Base-by-base conservation (phyloP, 306 rosid species). In the Cucurbita argyrosperma region DNA sequence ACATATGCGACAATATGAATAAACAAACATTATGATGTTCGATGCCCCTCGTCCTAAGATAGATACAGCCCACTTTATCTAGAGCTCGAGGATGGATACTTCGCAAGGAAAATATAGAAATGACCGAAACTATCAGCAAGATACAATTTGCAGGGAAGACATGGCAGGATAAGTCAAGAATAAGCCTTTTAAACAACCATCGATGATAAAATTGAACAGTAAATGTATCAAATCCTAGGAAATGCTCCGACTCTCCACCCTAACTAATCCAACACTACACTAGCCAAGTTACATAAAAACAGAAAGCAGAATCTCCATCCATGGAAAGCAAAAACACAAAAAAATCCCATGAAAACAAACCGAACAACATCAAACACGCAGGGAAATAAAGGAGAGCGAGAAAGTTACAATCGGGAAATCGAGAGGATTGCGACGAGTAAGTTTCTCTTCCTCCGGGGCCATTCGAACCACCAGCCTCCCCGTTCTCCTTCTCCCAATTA, bases 391-490 rank as follows among this genome's bases (percentile, higher is more conserved):
- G 0, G 14, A 6, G 23, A n/a, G 59, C 2, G 62, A 23, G 37
- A 16, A 74, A 40, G 55, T 66, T 19, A 91, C 93, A 58, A 88
- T 71, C 0, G 96, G 96, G 86, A 89, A 91, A 67, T 91, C 93
- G 71, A 91, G 90, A 69, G 96, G 96, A 35, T 89, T 86, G 65
- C 96, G 97, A 45, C 96, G 96, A 70, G 91, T 87, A 80, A 89
- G 74, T 82, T 82, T 89, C 79, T 91, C 91, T 75, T 89, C 97
- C 0, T 91, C 91, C 8, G 96, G 97, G 80, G 96, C 97, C 97
- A 91, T 91, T 23, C 91, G 88, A 77, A 87, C 89, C 13, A 81
- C 49, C 53, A 75, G 96, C 16, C 16, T 26, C 47, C 58, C 69
- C 65, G 42, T 57, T 53, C 65, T 57, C 40, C 65, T 72, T 57